phyloP scores from a whole-genome alignment of 2,329 filamentous ascomycete genomes.

The Curvularia hawaiiensis region DNA sequence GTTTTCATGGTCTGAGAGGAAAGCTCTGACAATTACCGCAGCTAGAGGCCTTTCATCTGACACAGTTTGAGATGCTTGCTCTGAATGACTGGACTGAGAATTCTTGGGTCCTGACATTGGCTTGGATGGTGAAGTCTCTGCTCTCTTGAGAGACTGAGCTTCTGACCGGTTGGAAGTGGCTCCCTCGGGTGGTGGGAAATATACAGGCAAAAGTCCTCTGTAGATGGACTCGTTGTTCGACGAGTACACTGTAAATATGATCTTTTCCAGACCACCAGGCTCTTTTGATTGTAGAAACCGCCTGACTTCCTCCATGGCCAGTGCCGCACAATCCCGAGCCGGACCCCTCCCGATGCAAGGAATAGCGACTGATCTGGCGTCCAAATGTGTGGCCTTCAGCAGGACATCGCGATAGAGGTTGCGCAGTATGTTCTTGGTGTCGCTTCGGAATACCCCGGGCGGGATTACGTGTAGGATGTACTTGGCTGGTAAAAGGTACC shows the following conservation, averaged over 20 bases:
- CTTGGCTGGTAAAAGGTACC: slow-evolving; percentile 37
- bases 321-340: slow-evolving; percentile 31
- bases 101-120: neutral
- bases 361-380: slow-evolving; percentile 40
- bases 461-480: slow-evolving; percentile 40
- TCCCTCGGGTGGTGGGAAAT: slow-evolving; percentile 35
- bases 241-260: slow-evolving; percentile 38
- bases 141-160: neutral
- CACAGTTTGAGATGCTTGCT: neutral
- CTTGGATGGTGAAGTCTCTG: neutral
- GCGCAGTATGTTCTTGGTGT: slow-evolving; percentile 33
- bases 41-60: neutral
- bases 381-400: slow-evolving; percentile 27
- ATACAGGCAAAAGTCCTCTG: slow-evolving; percentile 38
- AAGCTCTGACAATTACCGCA: neutral
- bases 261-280: slow-evolving; percentile 32
- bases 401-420: slow-evolving; percentile 39
- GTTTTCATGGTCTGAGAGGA: neutral
- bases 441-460: slow-evolving; percentile 28
- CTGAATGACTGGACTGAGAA: neutral
- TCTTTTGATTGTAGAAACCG: slow-evolving; percentile 35
- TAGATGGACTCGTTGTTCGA: slow-evolving; percentile 40
- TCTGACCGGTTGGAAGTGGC: slow-evolving; percentile 18
- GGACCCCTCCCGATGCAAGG: slow-evolving; percentile 43
- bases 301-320: slow-evolving; percentile 44